Percentiles rank a stretch among this genome's conserved stretches.
Conservation (phyloP, 2,329 filamentous ascomycete genomes). For the Trichophyton benhamiae region DNA sequence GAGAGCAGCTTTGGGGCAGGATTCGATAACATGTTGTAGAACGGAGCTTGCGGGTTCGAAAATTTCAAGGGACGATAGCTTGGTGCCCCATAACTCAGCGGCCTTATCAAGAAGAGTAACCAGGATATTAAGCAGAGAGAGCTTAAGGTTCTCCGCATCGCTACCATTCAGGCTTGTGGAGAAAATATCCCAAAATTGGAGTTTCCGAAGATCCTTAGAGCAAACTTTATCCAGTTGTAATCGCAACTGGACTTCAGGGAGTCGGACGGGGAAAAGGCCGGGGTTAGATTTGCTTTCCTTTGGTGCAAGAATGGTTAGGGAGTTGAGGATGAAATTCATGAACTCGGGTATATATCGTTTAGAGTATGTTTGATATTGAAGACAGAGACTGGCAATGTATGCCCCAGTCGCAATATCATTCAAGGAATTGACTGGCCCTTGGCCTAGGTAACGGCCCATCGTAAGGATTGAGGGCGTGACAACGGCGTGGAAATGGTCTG, state of each 20-base stretch:
- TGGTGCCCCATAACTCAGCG: conserved; percentile 59
- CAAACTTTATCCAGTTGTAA: conserved; percentile 25
- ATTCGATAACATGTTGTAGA: conserved; percentile 49
- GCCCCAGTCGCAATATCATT: conserved; percentile 60
- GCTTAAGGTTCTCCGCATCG: conserved; percentile 37
- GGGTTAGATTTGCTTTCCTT: conserved; percentile 35
- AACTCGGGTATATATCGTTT: conserved; percentile 85
- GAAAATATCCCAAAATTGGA: conserved; percentile 49
- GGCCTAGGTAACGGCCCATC: conserved; percentile 71
- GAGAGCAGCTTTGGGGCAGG: conserved; percentile 32
- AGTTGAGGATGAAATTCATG: conserved; percentile 67
- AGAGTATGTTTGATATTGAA: conserved; percentile 72
- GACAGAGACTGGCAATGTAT: conserved; percentile 63
- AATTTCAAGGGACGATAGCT: conserved; percentile 65
- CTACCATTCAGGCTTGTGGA: conserved; percentile 13
- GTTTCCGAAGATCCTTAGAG: conserved; percentile 36
- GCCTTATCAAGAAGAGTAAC: conserved; percentile 54
- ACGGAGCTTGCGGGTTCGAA: conserved; percentile 53
- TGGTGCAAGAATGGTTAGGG: conserved; percentile 56
- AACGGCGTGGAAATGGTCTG: conserved; percentile 93
- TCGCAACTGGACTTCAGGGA: conserved; percentile 30
- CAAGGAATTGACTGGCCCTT: conserved; percentile 55
- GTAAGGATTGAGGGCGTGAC: conserved; percentile 78
- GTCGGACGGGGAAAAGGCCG: conserved; percentile 51
- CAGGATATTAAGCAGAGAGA: conserved; percentile 51